phyloP scores from a whole-genome alignment of 306 rosid species.

The Cyclanthera cordifolia region DNA sequence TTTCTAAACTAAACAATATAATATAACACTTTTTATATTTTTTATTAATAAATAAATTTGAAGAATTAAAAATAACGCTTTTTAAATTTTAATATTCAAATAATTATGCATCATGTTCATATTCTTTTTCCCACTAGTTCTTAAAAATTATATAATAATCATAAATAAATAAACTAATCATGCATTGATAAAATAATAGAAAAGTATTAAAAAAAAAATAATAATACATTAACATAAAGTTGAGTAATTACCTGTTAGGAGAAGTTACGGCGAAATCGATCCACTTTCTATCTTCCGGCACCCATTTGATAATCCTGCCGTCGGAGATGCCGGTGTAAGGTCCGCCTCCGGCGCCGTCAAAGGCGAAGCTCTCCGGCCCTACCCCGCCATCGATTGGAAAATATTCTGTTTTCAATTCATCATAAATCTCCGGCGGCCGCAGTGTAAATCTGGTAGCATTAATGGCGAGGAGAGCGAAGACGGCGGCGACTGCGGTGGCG shows the following conservation, averaged over 20 bases:
- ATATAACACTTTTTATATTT: too few species aligned
- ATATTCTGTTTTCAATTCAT: conserved; percentile 15
- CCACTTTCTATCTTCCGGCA: conserved; percentile 29
- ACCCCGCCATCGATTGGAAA: conserved; percentile 27
- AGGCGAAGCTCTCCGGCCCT: conserved; percentile 65
- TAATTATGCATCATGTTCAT: neutral
- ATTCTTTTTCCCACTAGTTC: neutral
- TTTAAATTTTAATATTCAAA: too few species aligned
- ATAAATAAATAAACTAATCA: neutral
- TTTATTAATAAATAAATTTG: too few species aligned
- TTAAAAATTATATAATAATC: neutral
- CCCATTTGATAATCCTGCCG: conserved; percentile 64
- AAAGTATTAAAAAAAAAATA: neutral
- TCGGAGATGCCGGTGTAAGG: conserved; percentile 69
- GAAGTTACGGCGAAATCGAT: conserved; percentile 40
- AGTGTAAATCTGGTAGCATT: neutral
- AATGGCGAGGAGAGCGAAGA: conserved; percentile 13
- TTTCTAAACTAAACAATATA: too few species aligned
- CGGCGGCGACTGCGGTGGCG: conserved; percentile 13
- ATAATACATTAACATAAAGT: neutral
- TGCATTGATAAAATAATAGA: neutral
- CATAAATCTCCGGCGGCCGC: neutral
- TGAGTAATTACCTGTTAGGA: conserved; percentile 33
- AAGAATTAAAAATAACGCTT: too few species aligned
- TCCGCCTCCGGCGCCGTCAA: conserved; percentile 44